phyloP scores from a whole-genome alignment of 2,329 filamentous ascomycete species.

The Colletotrichum musae region DNA sequence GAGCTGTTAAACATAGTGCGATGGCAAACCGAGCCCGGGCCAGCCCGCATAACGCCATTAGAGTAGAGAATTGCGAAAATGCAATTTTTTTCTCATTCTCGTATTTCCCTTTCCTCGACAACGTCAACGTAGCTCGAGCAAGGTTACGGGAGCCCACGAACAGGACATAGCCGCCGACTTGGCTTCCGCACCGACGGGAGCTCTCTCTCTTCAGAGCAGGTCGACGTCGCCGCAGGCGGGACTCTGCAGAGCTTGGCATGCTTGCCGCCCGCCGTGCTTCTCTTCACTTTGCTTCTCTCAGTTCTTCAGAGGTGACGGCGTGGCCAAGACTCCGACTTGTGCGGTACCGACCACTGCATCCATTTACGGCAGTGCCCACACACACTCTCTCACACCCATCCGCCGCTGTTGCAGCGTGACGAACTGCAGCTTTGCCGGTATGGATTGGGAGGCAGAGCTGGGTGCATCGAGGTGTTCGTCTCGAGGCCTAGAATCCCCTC shows the following conservation, averaged over 20 bases:
- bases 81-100: conserved; percentile 10
- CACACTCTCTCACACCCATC: conserved; percentile 1
- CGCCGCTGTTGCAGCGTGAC: conserved; percentile 3
- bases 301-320: conserved; percentile 4
- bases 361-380: conserved; percentile 1
- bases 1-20: background rate
- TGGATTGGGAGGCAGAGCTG: background rate
- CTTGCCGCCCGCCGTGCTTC: conserved; percentile 9
- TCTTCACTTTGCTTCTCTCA: background rate
- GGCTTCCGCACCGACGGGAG: conserved; percentile 14
- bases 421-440: background rate
- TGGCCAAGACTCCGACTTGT: conserved; percentile 24
- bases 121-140: background rate
- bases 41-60: conserved; percentile 33
- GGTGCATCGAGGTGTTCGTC: background rate
- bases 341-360: conserved; percentile 21
- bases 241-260: conserved; percentile 9
- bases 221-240: conserved; percentile 7
- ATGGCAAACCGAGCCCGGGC: background rate
- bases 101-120: conserved; percentile 8
- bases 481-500: conserved; percentile 1
- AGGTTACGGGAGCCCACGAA: conserved; percentile 6
- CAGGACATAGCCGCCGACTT: conserved; percentile 17
- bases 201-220: background rate
- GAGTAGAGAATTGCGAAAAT: conserved; percentile 24